phyloP scores from a whole-genome alignment of 2,329 filamentous ascomycete species.

The Cladosporium sp. region DNA sequence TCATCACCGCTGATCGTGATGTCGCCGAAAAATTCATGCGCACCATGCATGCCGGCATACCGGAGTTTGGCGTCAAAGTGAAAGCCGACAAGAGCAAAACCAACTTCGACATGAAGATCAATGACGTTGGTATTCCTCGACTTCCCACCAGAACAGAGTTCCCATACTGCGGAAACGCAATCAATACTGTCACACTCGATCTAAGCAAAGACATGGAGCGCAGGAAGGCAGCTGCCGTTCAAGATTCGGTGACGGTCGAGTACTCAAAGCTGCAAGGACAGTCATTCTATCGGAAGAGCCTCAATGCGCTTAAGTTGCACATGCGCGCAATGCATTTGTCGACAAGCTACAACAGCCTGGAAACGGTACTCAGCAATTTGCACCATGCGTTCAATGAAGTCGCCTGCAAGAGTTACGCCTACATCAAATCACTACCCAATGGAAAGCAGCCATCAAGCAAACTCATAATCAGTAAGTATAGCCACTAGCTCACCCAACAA shows the following conservation, averaged over 20 bases:
- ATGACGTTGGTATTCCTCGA: constrained; percentile 49
- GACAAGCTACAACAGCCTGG: constrained; percentile 66
- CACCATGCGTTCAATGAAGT: constrained; percentile 70
- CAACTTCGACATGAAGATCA: constrained; percentile 68
- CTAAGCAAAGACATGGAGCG: constrained; percentile 64
- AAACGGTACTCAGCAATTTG: constrained; percentile 68
- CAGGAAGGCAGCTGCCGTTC: constrained; percentile 48
- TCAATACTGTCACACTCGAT: constrained; percentile 70
- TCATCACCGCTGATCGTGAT: constrained; percentile 66
- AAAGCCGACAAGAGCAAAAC: constrained; percentile 73
- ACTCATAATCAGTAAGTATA: constrained; percentile 56
- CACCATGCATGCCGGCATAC: constrained; percentile 73
- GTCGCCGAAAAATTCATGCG: constrained; percentile 70
- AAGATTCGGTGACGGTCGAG: constrained; percentile 75
- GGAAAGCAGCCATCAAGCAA: constrained; percentile 51
- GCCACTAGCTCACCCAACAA: constrained; percentile 8
- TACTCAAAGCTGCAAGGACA: constrained; percentile 66
- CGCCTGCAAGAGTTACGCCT: constrained; percentile 66
- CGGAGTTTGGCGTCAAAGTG: constrained; percentile 74
- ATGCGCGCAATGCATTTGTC: constrained; percentile 81
- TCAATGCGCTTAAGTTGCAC: constrained; percentile 75
- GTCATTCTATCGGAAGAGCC: constrained; percentile 72
- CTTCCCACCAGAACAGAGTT: constrained; percentile 51
- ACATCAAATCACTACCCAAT: constrained; percentile 55
- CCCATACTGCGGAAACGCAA: constrained; percentile 80